phyloP scores from a whole-genome alignment of 371 early-diverging fungal genomes.

The Thermomucor indicae-seudaticae region DNA sequence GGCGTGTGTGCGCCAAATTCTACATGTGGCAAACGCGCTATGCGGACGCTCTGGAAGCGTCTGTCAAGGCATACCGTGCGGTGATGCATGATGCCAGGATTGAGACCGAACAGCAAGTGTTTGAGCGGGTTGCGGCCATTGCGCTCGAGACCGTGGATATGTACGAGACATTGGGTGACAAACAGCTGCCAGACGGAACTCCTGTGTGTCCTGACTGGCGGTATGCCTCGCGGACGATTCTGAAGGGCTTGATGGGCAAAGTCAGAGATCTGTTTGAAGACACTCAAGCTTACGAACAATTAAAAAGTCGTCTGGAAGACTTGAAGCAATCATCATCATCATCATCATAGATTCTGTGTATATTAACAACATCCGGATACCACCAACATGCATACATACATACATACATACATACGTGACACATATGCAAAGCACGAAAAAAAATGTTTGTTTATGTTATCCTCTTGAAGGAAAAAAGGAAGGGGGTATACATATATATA shows the following conservation, averaged over 20 bases:
- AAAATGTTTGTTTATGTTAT: background rate
- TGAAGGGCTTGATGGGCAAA: constrained; percentile 81
- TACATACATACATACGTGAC: background rate
- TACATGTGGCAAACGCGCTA: constrained; percentile 62
- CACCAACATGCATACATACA: background rate
- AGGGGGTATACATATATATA: background rate
- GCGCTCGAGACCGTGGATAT: constrained; percentile 75
- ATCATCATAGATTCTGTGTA: background rate
- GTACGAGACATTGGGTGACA: constrained; percentile 70
- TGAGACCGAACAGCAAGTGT: constrained; percentile 60
- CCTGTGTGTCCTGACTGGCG: constrained; percentile 83
- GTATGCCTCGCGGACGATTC: constrained; percentile 76
- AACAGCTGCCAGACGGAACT: constrained; percentile 29
- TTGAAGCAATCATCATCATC: constrained; percentile 29
- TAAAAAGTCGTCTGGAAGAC: constrained; percentile 59
- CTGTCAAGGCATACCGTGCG: constrained; percentile 80
- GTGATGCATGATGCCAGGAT: constrained; percentile 70
- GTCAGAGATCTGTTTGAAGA: constrained; percentile 73
- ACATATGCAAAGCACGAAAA: background rate
- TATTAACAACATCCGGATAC: background rate
- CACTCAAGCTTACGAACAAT: constrained; percentile 53
- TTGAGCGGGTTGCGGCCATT: constrained; percentile 63
- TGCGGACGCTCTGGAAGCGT: constrained; percentile 70
- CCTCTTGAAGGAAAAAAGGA: background rate
- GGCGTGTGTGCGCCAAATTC: constrained; percentile 74